Percentiles rank a stretch among this genome's conserved stretches.
Conservation (phyloP, 768 basidiomycete species). For the Dioszegia aurantiaca region DNA sequence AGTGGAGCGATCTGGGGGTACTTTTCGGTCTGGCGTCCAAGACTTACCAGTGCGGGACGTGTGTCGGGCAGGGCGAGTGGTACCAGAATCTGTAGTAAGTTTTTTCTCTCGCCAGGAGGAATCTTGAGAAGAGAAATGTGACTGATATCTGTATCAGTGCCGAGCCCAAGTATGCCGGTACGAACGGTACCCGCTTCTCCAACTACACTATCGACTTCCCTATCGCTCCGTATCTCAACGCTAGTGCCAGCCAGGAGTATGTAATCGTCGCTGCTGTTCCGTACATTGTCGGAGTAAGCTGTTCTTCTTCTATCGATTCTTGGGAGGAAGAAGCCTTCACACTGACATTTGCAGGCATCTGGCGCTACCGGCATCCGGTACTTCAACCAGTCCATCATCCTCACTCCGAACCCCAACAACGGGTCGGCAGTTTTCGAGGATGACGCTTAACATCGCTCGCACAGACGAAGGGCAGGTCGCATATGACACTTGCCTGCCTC, state of each 20-base stretch:
- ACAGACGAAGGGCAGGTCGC: too few species aligned
- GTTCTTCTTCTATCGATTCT: neutral
- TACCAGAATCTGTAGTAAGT: constrained; percentile 23
- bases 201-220: constrained; percentile 7
- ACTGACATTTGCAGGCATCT: neutral
- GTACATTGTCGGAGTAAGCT: constrained; percentile 18
- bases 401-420: neutral
- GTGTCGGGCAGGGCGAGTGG: constrained; percentile 11
- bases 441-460: neutral
- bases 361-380: constrained; percentile 21
- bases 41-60: constrained; percentile 11
- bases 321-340: neutral
- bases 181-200: neutral
- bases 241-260: constrained; percentile 5
- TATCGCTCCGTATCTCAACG: constrained; percentile 7
- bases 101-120: neutral
- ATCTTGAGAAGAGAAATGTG: neutral
- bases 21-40: constrained; percentile 13
- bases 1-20: neutral
- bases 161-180: neutral
- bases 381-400: constrained; percentile 16
- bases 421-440: neutral
- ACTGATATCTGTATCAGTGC: neutral
- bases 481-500: too few species aligned
- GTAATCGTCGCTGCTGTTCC: constrained; percentile 18